A percentile compares a stretch with the other conserved stretches of the same genome.
These are phyloP conservation scores for Hypoxylon sp. DNA, from an alignment of 2,329 filamentous ascomycete genomes.

Conservation along the genomic window DNA sequence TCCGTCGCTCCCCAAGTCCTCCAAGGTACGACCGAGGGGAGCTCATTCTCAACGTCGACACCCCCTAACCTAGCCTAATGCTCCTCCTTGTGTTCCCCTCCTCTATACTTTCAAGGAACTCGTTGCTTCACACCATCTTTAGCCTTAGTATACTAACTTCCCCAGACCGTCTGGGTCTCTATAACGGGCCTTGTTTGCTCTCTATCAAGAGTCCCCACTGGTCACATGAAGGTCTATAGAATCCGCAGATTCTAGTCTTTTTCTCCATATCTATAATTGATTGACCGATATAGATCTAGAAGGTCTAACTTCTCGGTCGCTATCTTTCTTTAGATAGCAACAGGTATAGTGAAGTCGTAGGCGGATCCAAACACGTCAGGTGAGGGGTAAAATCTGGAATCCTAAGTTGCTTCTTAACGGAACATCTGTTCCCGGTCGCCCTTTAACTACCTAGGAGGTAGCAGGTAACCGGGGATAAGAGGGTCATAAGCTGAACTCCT, in stretches of 20 bases:
- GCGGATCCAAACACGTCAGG: conserved; percentile 47
- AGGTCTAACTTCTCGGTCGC: conserved; percentile 38
- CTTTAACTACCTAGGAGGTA: conserved; percentile 19
- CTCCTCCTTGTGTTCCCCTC: conserved; percentile 47
- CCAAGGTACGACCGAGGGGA: conserved; percentile 33
- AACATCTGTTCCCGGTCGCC: conserved; percentile 43
- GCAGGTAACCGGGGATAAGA: conserved; percentile 41
- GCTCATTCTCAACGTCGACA: conserved; percentile 30
- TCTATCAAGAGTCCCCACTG: conserved; percentile 49
- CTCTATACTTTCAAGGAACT: conserved; percentile 29
- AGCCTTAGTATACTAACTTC: conserved; percentile 49
- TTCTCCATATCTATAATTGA: conserved; percentile 32
- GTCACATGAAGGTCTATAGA: conserved; percentile 55
- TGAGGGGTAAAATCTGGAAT: conserved; percentile 40
- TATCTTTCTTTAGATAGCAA: conserved; percentile 40
- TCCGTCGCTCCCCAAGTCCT: conserved; percentile 2
- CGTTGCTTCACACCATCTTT: conserved; percentile 55
- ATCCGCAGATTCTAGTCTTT: conserved; percentile 37
- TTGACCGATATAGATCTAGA: conserved; percentile 35
- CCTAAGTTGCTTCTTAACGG: conserved; percentile 41
- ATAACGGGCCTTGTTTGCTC: conserved; percentile 40
- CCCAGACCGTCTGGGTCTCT: conserved; percentile 53
- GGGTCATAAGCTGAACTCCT: conserved; percentile 36
- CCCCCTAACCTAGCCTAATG: conserved; percentile 41
- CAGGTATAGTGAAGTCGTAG: conserved; percentile 44